Percentiles rank a stretch among this genome's conserved stretches.
Evolutionary conservation across 2,329 filamentous ascomycete genomes (phyloP).

Genomic region (Emmonsiellopsis sp.): DNA sequence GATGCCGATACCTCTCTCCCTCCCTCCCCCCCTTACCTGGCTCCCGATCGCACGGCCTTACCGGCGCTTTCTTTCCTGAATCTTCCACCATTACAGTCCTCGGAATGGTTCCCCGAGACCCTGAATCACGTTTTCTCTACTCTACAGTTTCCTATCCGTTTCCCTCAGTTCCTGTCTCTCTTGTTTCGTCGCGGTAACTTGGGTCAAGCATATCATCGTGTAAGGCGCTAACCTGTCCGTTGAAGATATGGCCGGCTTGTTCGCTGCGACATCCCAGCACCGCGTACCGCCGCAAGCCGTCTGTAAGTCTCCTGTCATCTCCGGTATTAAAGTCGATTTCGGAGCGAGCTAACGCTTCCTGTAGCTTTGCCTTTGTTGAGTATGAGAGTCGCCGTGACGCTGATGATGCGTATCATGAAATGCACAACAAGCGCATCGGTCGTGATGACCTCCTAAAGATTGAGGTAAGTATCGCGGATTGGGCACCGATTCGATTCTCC

Average conservation of each 20-base stretch:
- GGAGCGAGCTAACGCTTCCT: slow-evolving; percentile 15
- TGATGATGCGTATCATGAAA: slow-evolving; percentile 98
- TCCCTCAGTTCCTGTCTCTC: not conserved
- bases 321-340: not conserved
- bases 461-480: slow-evolving; percentile 54
- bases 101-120: slow-evolving; percentile 4
- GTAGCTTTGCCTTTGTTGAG: slow-evolving; percentile 92
- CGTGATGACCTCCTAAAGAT: slow-evolving; percentile 96
- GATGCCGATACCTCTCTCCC: slow-evolving; percentile 9
- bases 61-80: slow-evolving; percentile 9
- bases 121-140: not conserved
- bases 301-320: slow-evolving; percentile 59
- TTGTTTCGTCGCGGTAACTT: not conserved
- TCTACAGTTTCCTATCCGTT: slow-evolving; percentile 1
- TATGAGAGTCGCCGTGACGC: slow-evolving; percentile 98
- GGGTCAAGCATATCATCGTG: not conserved
- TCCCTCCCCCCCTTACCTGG: slow-evolving; percentile 4
- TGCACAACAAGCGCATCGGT: slow-evolving; percentile 98
- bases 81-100: not conserved
- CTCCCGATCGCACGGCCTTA: slow-evolving; percentile 7
- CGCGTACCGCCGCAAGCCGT: slow-evolving; percentile 83
- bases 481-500: not conserved
- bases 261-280: slow-evolving; percentile 95
- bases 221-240: slow-evolving; percentile 25
- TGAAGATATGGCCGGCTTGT: slow-evolving; percentile 91